Percentiles rank a stretch among this genome's conserved stretches.
Evolutionary conservation across 129 eudicot genomes (phyloP).

Genomic region (Dittrichia graveolens): DNA sequence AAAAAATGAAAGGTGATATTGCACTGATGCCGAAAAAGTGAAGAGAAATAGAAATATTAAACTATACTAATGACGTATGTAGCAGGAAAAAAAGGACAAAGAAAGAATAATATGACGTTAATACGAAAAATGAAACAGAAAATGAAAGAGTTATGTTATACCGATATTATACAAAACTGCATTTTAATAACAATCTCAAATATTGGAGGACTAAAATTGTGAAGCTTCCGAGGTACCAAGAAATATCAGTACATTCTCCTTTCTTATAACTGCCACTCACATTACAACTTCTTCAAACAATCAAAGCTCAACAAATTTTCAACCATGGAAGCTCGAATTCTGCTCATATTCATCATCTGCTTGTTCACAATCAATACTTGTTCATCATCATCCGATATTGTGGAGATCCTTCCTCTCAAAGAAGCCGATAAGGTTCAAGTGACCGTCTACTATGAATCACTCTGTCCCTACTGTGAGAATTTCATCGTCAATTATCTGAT

Average conservation of each 20-base stretch:
- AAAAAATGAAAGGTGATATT: too few species aligned
- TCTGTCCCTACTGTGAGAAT: conserved; percentile 75
- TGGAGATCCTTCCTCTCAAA: conserved; percentile 15
- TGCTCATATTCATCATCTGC: conserved; percentile 35
- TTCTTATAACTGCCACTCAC: conserved; percentile 31
- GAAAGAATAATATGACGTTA: too few species aligned
- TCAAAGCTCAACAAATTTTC: conserved; percentile 28
- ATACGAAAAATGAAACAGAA: too few species aligned
- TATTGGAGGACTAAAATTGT: conserved; percentile 17
- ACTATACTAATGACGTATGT: too few species aligned
- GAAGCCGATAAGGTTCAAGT: conserved; percentile 55
- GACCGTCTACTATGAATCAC: conserved; percentile 64
- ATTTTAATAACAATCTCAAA: background rate
- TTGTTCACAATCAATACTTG: conserved; percentile 24
- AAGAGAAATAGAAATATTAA: too few species aligned
- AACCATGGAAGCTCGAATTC: conserved; percentile 44
- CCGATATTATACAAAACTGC: too few species aligned
- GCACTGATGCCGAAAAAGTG: too few species aligned
- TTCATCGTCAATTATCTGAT: conserved; percentile 65
- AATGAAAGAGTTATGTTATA: too few species aligned
- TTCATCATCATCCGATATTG: conserved; percentile 29
- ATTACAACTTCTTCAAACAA: conserved; percentile 9
- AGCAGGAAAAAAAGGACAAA: too few species aligned
- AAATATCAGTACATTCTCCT: conserved; percentile 18
- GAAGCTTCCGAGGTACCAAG: background rate